These are phyloP conservation scores for Rhynchosporium agropyri DNA, from an alignment of 2,329 filamentous ascomycete species.

Conservation along the genomic window DNA sequence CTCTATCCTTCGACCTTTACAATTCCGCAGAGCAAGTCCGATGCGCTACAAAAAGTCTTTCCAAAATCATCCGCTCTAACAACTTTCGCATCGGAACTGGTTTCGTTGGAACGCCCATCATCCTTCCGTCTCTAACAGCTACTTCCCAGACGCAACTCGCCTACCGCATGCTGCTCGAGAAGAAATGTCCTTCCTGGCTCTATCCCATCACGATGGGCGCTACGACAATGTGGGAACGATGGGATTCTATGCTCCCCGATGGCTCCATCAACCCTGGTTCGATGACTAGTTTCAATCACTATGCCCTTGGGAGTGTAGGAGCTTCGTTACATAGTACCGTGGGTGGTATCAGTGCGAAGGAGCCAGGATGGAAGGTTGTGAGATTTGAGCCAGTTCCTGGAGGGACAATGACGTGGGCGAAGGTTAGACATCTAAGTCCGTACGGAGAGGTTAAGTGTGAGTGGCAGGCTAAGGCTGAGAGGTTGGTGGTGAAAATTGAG, in stretches of 20 bases:
- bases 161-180: constrained; percentile 46
- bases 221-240: constrained; percentile 36
- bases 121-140: constrained; percentile 26
- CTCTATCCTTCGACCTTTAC: constrained; percentile 36
- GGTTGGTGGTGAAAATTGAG: constrained; percentile 26
- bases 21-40: constrained; percentile 8
- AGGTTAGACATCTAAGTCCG: constrained; percentile 37
- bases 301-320: constrained; percentile 35
- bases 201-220: constrained; percentile 39
- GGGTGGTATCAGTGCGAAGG: constrained; percentile 39
- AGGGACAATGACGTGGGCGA: constrained; percentile 39
- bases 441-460: constrained; percentile 39
- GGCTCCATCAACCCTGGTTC: constrained; percentile 35
- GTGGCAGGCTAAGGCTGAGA: constrained; percentile 28
- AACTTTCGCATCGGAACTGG: constrained; percentile 38
- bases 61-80: constrained; percentile 27
- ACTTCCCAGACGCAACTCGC: constrained; percentile 31
- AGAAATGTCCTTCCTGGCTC: constrained; percentile 41
- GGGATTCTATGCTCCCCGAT: constrained; percentile 38
- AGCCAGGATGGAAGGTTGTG: constrained; percentile 42
- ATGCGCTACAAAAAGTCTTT: background rate
- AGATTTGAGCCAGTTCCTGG: constrained; percentile 41
- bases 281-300: constrained; percentile 40
- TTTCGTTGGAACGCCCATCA: constrained; percentile 40
- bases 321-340: constrained; percentile 38